Base-by-base conservation (phyloP, 2,329 filamentous ascomycete genomes). In the Penicillium sp. region DNA sequence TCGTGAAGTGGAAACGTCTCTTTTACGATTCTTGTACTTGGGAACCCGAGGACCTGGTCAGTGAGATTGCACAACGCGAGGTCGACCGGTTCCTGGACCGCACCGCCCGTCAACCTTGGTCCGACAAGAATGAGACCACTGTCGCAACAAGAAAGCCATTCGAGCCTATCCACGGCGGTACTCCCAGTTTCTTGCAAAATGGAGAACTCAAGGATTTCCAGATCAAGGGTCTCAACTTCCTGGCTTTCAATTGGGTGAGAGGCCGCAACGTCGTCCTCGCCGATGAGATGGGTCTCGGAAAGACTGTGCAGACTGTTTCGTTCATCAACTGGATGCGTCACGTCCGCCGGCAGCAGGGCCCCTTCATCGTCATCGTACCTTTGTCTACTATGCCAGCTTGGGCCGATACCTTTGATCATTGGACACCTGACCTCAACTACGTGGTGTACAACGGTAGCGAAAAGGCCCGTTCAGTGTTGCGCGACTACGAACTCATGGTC, bases 301-400 rank as follows among this genome's bases (percentile, higher is more conserved):
- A 99, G 77, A 99, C 94, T 0, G 94, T 99, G 0, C 94, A 99
- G 75, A 97, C 93, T 0, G 92, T 99, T 27, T 87, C 93, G 0
- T 97, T 97, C 72, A 88, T 99, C 73, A 97, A 93, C 71, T 99
- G 94, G 93, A 82, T 99, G 56, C 89, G 91, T 50, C 93, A 97
- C 74, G 87, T 92, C 54, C 86, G 93, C 62, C 83, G 82, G 46
- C 94, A 99, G 71, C 90, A 97, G 73, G 94, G 94, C 0, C 94
- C 94, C 0, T 97, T 97, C 68, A 85, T 99, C 41, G 93, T 97
- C 55, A 91, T 97, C n/a, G 94, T 96, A 7, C 94, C 94, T 27
- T 82, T 99, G 22, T 97, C 93, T 56, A 96, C 96, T 45, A 96
- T 99, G 77, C 93, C 94, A 6, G 92, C 94, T 2, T 99, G 94